These are phyloP conservation scores for Corymbia calophylla DNA, from an alignment of 441 rosid species.

Conservation along the genomic window DNA sequence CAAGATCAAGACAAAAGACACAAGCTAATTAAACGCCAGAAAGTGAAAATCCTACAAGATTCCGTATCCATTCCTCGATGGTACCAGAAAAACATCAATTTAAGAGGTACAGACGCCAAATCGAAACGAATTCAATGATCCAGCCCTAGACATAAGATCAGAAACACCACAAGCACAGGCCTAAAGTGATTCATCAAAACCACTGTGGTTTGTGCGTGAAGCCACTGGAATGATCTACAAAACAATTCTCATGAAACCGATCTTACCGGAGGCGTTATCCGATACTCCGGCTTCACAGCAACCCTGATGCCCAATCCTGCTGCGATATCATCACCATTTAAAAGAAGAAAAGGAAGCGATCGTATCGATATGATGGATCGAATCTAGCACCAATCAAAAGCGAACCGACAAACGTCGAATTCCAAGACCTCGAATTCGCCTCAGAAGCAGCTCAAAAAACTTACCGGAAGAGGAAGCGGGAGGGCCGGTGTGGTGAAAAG, in stretches of 20 bases:
- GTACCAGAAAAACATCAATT: background rate
- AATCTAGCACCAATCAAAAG: background rate
- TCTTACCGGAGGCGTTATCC: conserved; percentile 80
- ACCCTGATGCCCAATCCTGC: conserved; percentile 86
- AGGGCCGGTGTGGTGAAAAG: conserved; percentile 30
- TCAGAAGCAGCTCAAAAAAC: background rate
- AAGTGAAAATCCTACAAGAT: background rate
- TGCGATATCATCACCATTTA: conserved; percentile 10
- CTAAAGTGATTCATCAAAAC: background rate
- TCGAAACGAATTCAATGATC: background rate
- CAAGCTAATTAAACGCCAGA: background rate
- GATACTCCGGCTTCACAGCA: conserved; percentile 67
- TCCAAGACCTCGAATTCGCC: background rate
- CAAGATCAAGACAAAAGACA: background rate
- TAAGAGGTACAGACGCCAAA: background rate
- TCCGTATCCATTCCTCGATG: background rate
- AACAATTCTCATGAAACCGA: background rate
- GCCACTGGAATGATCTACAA: background rate
- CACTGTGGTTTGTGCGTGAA: background rate
- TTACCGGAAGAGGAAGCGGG: conserved; percentile 37
- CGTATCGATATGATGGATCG: background rate
- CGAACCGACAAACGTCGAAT: background rate
- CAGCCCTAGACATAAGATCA: background rate
- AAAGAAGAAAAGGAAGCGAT: background rate
- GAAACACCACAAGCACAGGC: background rate